Base-by-base conservation (phyloP, 2,329 filamentous ascomycete genomes). In the Escovopsis sp. region DNA sequence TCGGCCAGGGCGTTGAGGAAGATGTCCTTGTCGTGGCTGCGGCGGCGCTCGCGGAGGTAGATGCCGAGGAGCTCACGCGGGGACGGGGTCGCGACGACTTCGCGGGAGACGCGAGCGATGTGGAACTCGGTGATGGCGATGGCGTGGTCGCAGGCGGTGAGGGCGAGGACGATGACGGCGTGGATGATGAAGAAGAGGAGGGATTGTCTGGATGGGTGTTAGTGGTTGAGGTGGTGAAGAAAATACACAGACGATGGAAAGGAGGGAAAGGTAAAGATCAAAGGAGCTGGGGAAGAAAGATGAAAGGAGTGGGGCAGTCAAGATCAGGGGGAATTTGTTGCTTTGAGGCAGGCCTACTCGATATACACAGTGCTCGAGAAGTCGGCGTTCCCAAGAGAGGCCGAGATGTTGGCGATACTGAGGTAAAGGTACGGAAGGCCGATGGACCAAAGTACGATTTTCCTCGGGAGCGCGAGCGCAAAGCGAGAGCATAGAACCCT, bases 151-250 rank as follows among this genome's bases (percentile, higher is more conserved):
- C 81, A 77, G 0, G 78, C 74, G 1, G 75, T 59, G 17, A 79
- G 58, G 2, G 79, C 79, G 48, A 78, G 76, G 0, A 83, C 75
- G 37, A 86, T 74, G 15, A 86, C 55, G 1, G 60, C 60, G 49
- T 85, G 85, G 2, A 78, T 83, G 4, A 70, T 55, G 4, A 84
- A 58, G 53, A 86, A 86, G 60, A 85, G 85, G 7, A 79, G 44
- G 0, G 78, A 79, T 50, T 86, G 80, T 7, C 45, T 47, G 1
- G 0, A 0, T 9, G n/a, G n/a, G n/a, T n/a, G n/a, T n/a, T n/a
- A n/a, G n/a, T n/a, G n/a, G n/a, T n/a, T n/a, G n/a, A n/a, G n/a
- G n/a, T n/a, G n/a, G n/a, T n/a, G n/a, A n/a, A n/a, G n/a, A n/a
- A n/a, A n/a, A n/a, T n/a, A n/a, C n/a, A n/a, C n/a, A n/a, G n/a